Evolutionary conservation across 129 eudicot species (phyloP).

Genomic region (Chrysanthemum lavandulifolium): DNA sequence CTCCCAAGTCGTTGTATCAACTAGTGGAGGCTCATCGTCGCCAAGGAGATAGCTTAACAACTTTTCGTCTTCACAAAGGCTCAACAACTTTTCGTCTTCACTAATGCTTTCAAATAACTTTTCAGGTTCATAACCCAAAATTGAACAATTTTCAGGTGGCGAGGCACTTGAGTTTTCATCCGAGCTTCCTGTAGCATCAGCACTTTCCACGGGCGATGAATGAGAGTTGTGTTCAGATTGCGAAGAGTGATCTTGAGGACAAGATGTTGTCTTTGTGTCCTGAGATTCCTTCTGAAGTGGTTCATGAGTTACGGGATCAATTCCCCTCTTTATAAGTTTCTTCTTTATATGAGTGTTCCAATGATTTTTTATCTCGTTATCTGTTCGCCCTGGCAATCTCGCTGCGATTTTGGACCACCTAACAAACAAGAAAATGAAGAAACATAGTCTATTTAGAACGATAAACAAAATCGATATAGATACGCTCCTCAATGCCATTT

Average conservation of each 20-base stretch:
- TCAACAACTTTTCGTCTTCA: slow-evolving; percentile 64
- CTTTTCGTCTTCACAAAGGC: slow-evolving; percentile 55
- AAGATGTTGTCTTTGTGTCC: slow-evolving; percentile 17
- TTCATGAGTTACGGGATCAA: slow-evolving; percentile 92
- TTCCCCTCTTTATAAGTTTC: slow-evolving; percentile 83
- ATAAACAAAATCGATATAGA: not conserved
- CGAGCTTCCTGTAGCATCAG: slow-evolving; percentile 30
- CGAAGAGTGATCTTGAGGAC: slow-evolving; percentile 25
- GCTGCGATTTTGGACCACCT: slow-evolving; percentile 98
- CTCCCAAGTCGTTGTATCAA: slow-evolving; percentile 57
- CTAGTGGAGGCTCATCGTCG: slow-evolving; percentile 48
- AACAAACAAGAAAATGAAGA: not conserved
- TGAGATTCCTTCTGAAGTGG: slow-evolving; percentile 58
- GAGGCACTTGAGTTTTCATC: slow-evolving; percentile 53
- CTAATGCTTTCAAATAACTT: slow-evolving; percentile 37
- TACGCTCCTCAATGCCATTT: not conserved
- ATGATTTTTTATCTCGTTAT: slow-evolving; percentile 88
- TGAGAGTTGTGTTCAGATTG: slow-evolving; percentile 24
- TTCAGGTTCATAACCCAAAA: slow-evolving; percentile 37
- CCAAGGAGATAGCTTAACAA: slow-evolving; percentile 64
- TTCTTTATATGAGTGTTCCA: slow-evolving; percentile 98
- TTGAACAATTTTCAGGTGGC: slow-evolving; percentile 37
- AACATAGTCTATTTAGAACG: not conserved
- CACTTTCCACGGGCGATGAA: slow-evolving; percentile 15
- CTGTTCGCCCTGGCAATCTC: slow-evolving; percentile 83